These are phyloP conservation scores for Trichophyton benhamiae DNA, from an alignment of 2,329 filamentous ascomycete genomes.

Conservation along the genomic window DNA sequence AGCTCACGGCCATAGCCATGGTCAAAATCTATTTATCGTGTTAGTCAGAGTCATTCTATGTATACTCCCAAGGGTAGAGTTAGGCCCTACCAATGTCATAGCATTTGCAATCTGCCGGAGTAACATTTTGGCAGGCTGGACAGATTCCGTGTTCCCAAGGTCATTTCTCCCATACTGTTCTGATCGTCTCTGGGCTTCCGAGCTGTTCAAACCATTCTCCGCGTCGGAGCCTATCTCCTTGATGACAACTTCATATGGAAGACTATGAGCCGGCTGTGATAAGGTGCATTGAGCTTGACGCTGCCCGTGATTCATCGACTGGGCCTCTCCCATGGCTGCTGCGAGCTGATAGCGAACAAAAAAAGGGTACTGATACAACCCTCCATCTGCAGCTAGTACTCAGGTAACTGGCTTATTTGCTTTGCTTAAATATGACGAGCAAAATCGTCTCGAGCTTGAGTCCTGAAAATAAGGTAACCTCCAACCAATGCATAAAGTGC, in stretches of 20 bases:
- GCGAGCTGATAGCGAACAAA: neutral
- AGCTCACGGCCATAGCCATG: conserved; percentile 45
- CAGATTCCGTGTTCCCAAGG: conserved; percentile 43
- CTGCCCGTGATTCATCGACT: neutral
- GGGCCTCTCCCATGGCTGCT: neutral
- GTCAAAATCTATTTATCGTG: conserved; percentile 34
- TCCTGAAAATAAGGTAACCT: neutral
- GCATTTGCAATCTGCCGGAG: conserved; percentile 54
- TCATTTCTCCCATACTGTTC: conserved; percentile 51
- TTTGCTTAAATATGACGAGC: no score
- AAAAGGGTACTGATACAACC: neutral
- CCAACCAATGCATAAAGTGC: neutral
- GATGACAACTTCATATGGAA: conserved; percentile 42
- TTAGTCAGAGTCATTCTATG: conserved; percentile 14
- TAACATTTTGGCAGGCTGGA: conserved; percentile 43
- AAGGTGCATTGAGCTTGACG: conserved; percentile 30
- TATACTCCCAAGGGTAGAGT: neutral
- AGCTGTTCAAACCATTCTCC: conserved; percentile 45
- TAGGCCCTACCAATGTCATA: conserved; percentile 45
- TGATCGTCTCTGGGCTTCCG: conserved; percentile 44
- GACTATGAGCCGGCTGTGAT: conserved; percentile 50
- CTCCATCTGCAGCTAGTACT: neutral
- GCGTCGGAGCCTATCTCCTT: conserved; percentile 45
- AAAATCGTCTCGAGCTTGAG: no score
- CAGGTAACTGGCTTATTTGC: no score